phyloP scores from a whole-genome alignment of 257 asterid genomes.

The Forsythia viridissima region DNA sequence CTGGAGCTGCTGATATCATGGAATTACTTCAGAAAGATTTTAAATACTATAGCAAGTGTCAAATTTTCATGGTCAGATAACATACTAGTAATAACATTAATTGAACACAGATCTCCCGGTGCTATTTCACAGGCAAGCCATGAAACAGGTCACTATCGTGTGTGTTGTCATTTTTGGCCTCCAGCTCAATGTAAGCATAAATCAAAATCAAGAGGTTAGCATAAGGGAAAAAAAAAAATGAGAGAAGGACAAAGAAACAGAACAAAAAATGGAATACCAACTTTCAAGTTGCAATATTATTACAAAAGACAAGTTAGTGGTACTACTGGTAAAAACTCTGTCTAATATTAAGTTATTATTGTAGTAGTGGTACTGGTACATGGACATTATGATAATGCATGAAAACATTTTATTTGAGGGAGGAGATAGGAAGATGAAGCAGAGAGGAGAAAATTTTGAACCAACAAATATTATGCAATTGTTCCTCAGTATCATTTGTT shows the following conservation, averaged over 20 bases:
- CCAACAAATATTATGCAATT: conserved; percentile 19
- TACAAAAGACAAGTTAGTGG: background rate
- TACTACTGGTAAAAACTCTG: conserved; percentile 18
- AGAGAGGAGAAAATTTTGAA: background rate
- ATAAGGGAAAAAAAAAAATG: background rate
- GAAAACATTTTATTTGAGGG: conserved; percentile 1
- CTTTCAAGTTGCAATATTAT: conserved; percentile 17
- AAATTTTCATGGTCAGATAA: background rate
- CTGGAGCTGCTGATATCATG: background rate
- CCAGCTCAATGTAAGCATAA: background rate
- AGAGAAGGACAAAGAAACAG: background rate
- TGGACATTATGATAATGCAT: conserved; percentile 2
- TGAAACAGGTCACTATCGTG: conserved; percentile 9
- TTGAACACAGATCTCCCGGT: conserved; percentile 1
- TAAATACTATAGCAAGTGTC: conserved; percentile 12
- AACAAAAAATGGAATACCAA: background rate
- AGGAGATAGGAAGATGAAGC: conserved; percentile 6
- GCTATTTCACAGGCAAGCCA: conserved; percentile 4
- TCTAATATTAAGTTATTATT: background rate
- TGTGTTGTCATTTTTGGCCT: background rate
- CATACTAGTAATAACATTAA: conserved; percentile 3
- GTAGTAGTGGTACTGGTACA: background rate
- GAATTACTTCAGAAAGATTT: background rate
- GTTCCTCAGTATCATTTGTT: background rate
- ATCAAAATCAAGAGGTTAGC: background rate